Conservation (phyloP, 1,284 basidiomycete genomes). For the Boletus sp. region DNA sequence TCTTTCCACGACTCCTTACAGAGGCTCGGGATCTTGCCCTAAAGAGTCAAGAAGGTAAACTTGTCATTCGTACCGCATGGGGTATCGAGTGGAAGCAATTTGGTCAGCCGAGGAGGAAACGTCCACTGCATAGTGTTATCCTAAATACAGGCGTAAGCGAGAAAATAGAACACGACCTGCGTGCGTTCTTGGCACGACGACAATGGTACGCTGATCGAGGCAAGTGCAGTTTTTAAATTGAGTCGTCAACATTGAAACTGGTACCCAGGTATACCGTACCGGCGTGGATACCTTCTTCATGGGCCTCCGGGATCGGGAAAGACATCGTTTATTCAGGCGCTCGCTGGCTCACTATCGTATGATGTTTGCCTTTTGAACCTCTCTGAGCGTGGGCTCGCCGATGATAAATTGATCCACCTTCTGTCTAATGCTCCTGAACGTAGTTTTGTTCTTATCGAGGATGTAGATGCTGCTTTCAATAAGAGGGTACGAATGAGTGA, state of each 20-base stretch:
- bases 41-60: slow-evolving; percentile 88
- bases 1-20: slow-evolving; percentile 82
- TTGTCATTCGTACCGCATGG: slow-evolving; percentile 97
- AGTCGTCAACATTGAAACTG: slow-evolving; percentile 17
- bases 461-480: slow-evolving; percentile 98
- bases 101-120: slow-evolving; percentile 87
- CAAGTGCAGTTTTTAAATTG: slow-evolving; percentile 40
- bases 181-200: slow-evolving; percentile 81
- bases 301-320: slow-evolving; percentile 99
- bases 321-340: slow-evolving; percentile 97
- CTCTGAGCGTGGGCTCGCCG: slow-evolving; percentile 94
- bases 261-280: slow-evolving; percentile 92
- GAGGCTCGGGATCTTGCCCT: slow-evolving; percentile 92
- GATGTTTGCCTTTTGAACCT: slow-evolving; percentile 98
- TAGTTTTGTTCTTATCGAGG: slow-evolving; percentile 93
- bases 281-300: slow-evolving; percentile 93
- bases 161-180: slow-evolving; percentile 79
- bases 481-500: slow-evolving; percentile 87
- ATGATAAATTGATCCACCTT: slow-evolving; percentile 96
- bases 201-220: slow-evolving; percentile 98
- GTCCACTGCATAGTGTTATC: slow-evolving; percentile 92
- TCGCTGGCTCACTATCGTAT: slow-evolving; percentile 91
- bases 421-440: slow-evolving; percentile 93
- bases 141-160: slow-evolving; percentile 82
- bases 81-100: slow-evolving; percentile 97